These are phyloP conservation scores for Oryza officinalis DNA, from an alignment of 176 grass and related monocot species.

Conservation along the genomic window DNA sequence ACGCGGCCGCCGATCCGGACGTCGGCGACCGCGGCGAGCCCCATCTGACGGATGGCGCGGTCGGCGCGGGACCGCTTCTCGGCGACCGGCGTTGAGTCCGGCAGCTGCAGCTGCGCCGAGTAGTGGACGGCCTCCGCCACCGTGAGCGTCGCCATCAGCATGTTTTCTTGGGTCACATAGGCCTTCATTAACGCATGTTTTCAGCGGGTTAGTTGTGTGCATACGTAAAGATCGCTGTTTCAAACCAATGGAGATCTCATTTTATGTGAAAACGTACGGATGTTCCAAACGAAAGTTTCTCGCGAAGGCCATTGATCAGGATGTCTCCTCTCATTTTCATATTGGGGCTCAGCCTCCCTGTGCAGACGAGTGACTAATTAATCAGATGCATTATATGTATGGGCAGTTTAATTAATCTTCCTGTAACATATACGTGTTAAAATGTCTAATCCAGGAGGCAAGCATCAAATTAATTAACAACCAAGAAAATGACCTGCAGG, in stretches of 20 bases:
- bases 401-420: neutral
- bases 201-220: neutral
- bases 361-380: neutral
- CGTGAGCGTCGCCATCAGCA: conserved; percentile 47
- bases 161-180: conserved; percentile 39
- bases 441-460: neutral
- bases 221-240: neutral
- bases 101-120: conserved; percentile 50
- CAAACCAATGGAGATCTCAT: neutral
- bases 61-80: conserved; percentile 36
- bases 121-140: conserved; percentile 35
- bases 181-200: neutral
- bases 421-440: neutral
- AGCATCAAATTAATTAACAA: neutral
- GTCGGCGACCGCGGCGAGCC: conserved; percentile 10
- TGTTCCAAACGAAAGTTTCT: conserved; percentile 34
- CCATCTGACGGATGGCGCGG: conserved; percentile 39
- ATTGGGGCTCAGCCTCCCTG: conserved; percentile 20
- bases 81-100: neutral
- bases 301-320: conserved; percentile 31
- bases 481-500: neutral
- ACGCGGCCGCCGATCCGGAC: conserved; percentile 40
- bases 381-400: neutral
- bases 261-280: conserved; percentile 5
- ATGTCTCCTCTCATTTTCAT: conserved; percentile 33